Evolutionary conservation across 768 basidiomycete genomes (phyloP).

Genomic region (Multifurca ochricompacta): DNA sequence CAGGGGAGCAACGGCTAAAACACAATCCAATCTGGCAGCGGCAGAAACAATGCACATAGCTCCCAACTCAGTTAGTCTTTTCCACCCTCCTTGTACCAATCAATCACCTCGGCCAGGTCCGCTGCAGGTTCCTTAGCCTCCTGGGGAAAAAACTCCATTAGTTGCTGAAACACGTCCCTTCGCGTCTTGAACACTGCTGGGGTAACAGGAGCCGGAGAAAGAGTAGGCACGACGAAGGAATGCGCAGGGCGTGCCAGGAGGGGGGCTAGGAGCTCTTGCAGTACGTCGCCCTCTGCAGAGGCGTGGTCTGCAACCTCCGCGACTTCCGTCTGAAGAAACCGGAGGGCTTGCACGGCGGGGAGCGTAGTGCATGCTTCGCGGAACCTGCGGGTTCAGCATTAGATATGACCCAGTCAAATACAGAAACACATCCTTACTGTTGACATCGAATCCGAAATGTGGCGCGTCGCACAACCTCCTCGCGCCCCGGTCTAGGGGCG

Average conservation of each 20-base stretch:
- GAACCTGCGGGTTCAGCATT: constrained; percentile 41
- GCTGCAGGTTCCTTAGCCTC: constrained; percentile 60
- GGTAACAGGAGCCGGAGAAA: constrained; percentile 25
- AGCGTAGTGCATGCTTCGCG: constrained; percentile 71
- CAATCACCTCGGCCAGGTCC: constrained; percentile 56
- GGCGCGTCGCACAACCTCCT: constrained; percentile 57
- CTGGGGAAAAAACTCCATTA: constrained; percentile 56
- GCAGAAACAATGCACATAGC: neutral
- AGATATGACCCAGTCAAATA: neutral
- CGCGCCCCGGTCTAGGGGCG: constrained; percentile 44
- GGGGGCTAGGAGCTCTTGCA: constrained; percentile 59
- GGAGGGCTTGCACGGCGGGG: constrained; percentile 55
- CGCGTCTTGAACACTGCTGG: constrained; percentile 53
- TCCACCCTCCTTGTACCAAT: constrained; percentile 28
- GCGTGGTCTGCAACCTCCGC: constrained; percentile 64
- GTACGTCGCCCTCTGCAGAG: constrained; percentile 54
- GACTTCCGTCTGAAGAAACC: constrained; percentile 64
- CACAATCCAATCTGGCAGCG: neutral
- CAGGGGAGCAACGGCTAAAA: neutral
- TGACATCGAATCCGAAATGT: constrained; percentile 62
- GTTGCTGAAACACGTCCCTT: constrained; percentile 58
- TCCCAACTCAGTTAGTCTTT: neutral
- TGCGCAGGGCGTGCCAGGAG: constrained; percentile 38
- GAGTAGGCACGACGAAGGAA: constrained; percentile 5
- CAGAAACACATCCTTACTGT: constrained; percentile 41